phyloP scores from a whole-genome alignment of 2,329 filamentous ascomycete genomes.

The Apiospora kogelbergensis region DNA sequence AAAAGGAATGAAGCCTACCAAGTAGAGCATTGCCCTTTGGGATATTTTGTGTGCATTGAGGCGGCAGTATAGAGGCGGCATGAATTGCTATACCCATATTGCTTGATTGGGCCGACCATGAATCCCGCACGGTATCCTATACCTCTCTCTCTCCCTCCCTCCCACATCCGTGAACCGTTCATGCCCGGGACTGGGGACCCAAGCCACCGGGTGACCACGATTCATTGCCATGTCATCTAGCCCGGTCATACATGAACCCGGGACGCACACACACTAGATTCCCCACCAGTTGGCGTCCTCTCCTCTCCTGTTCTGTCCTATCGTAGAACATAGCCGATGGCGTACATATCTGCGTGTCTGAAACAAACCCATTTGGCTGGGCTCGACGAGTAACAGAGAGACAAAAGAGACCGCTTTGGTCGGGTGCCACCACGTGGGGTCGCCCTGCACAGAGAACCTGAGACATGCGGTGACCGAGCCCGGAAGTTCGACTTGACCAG shows the following conservation, averaged over 20 bases:
- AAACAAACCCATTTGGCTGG: slow-evolving; percentile 1
- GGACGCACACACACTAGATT: background rate
- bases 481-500: background rate
- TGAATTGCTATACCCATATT: background rate
- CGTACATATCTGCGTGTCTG: background rate
- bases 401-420: background rate
- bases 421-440: slow-evolving; percentile 4
- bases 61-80: background rate
- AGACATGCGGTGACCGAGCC: background rate
- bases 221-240: background rate
- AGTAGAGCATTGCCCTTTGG: background rate
- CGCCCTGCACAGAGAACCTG: background rate
- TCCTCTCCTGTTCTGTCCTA: background rate
- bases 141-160: background rate
- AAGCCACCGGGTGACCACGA: too few species aligned
- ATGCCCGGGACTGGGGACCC: background rate
- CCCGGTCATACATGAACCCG: background rate
- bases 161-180: background rate
- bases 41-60: background rate
- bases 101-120: background rate
- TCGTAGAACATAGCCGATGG: background rate
- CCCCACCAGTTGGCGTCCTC: background rate
- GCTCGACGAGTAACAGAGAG: background rate
- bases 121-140: background rate
- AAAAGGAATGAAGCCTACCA: background rate